phyloP scores from a whole-genome alignment of 1,284 basidiomycete species.

The Mycena citricolor region DNA sequence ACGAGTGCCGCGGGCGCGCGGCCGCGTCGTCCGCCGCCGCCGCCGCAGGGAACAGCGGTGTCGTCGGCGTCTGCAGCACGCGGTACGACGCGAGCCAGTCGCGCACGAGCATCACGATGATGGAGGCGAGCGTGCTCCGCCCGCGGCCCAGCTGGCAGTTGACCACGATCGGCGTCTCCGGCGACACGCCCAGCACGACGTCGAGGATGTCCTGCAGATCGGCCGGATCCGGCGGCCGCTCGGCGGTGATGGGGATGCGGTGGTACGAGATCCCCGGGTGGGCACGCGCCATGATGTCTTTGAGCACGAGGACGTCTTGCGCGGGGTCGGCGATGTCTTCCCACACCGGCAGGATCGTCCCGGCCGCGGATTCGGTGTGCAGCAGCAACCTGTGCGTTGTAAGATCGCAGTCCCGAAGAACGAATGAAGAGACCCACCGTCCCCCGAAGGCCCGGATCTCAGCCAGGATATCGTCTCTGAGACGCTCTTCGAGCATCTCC shows the following conservation, averaged over 20 bases:
- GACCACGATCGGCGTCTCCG: constrained; percentile 83
- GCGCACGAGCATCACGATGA: constrained; percentile 84
- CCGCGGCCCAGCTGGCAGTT: constrained; percentile 97
- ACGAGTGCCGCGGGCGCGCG: constrained; percentile 66
- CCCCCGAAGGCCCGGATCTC: constrained; percentile 87
- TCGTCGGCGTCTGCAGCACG: constrained; percentile 34
- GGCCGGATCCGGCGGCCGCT: constrained; percentile 67
- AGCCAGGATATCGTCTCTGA: constrained; percentile 85
- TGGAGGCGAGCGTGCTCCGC: constrained; percentile 87
- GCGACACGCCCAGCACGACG: constrained; percentile 74
- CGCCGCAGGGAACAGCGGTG: constrained; percentile 30
- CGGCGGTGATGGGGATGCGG: constrained; percentile 90
- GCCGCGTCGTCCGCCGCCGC: constrained; percentile 3
- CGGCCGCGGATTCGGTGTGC: constrained; percentile 88
- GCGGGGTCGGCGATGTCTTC: constrained; percentile 73
- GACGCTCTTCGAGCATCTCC: constrained; percentile 88
- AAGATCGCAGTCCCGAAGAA: constrained; percentile 3
- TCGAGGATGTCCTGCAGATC: constrained; percentile 80
- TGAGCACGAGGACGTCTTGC: constrained; percentile 79
- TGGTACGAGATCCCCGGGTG: constrained; percentile 60
- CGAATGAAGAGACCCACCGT: constrained; percentile 41
- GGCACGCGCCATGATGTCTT: constrained; percentile 87
- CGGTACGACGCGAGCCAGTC: constrained; percentile 72
- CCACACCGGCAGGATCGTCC: constrained; percentile 93
- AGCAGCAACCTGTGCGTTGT: constrained; percentile 64